Conservation (phyloP, 768 basidiomycete genomes). For the Porpolomopsis calyptriformis region DNA sequence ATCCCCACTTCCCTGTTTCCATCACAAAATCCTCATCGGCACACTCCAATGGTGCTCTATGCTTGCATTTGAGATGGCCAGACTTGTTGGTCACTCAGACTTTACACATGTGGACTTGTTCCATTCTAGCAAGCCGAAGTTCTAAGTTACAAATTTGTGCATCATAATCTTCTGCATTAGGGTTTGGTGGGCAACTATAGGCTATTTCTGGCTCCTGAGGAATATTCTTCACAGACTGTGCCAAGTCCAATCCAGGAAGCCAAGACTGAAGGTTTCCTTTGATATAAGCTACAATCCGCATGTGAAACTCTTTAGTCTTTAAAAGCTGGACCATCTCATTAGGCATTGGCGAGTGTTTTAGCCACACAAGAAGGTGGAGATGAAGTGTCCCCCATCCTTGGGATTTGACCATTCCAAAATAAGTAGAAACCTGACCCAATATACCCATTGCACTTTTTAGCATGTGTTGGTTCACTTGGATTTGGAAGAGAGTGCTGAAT, state of each 20-base stretch:
- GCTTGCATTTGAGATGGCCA: conserved; percentile 23
- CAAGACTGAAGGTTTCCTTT: conserved; percentile 21
- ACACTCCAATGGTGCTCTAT: conserved; percentile 21
- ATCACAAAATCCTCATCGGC: conserved; percentile 17
- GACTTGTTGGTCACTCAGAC: not conserved
- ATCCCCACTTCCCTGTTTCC: conserved; percentile 21
- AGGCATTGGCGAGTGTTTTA: conserved; percentile 19
- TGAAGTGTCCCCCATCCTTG: conserved; percentile 34
- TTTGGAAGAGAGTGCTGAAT: conserved; percentile 23
- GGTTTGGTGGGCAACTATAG: conserved; percentile 28
- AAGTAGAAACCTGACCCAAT: conserved; percentile 11
- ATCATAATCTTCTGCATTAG: conserved; percentile 12
- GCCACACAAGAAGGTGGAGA: conserved; percentile 30
- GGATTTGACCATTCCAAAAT: conserved; percentile 26
- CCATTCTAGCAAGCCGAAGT: conserved; percentile 14
- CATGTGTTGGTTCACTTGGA: conserved; percentile 12
- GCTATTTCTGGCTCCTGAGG: conserved; percentile 15
- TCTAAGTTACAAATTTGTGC: conserved; percentile 9
- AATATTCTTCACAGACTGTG: conserved; percentile 13
- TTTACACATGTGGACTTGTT: conserved; percentile 27
- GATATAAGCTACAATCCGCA: conserved; percentile 24
- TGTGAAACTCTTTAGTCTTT: conserved; percentile 17
- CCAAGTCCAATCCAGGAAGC: conserved; percentile 12
- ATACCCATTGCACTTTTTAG: conserved; percentile 20
- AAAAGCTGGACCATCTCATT: conserved; percentile 15